Conservation (phyloP, 2,329 filamentous ascomycete genomes). For the Cercospora sp. region DNA sequence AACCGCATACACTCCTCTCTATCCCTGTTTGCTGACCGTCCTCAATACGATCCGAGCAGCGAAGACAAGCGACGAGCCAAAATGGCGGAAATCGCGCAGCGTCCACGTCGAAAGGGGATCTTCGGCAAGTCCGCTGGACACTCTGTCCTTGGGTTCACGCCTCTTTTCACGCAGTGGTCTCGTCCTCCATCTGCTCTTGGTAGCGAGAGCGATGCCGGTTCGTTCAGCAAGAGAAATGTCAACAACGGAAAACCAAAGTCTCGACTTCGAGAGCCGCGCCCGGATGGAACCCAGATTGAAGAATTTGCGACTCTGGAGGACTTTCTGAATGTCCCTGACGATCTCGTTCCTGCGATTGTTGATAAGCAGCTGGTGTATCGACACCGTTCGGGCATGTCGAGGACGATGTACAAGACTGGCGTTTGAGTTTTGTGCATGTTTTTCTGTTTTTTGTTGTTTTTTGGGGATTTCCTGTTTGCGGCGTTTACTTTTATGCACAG, state of each 20-base stretch:
- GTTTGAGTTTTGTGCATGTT: conserved; percentile 17
- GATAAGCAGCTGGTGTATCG: conserved; percentile 17
- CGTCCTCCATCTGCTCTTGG: not conserved
- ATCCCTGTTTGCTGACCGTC: conserved; percentile 29
- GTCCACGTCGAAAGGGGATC: conserved; percentile 41
- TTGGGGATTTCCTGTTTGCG: no score
- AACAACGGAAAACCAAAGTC: not conserved
- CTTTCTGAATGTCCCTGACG: conserved; percentile 18
- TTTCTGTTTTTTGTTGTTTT: no score
- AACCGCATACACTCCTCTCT: not conserved
- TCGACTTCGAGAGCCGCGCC: not conserved
- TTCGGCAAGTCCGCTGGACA: conserved; percentile 27
- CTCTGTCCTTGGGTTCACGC: conserved; percentile 10
- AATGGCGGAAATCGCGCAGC: conserved; percentile 54
- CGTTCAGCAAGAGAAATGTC: not conserved
- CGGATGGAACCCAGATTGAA: conserved; percentile 3
- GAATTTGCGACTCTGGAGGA: conserved; percentile 17
- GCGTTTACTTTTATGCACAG: not conserved
- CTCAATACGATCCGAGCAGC: conserved; percentile 26
- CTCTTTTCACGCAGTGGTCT: not conserved
- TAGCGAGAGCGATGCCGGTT: not conserved
- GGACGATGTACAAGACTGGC: conserved; percentile 18
- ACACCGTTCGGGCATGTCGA: conserved; percentile 4
- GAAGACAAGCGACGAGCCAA: conserved; percentile 51
- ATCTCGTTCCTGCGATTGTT: conserved; percentile 15